Conservation (phyloP, 352 stramenopile genomes). For the Phytophthora palmivora region DNA sequence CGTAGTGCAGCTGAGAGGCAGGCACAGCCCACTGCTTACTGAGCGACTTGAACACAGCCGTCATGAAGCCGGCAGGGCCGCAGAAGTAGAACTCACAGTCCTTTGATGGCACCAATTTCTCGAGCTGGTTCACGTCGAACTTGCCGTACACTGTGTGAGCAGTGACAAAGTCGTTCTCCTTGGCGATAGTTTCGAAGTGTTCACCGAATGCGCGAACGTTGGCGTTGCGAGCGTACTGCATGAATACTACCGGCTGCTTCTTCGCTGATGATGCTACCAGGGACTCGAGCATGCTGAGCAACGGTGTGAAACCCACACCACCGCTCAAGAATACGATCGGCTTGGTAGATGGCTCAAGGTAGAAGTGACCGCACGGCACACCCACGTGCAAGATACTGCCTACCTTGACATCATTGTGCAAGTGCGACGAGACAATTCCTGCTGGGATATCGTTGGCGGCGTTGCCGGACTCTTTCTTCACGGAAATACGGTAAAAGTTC, state of each 20-base stretch:
- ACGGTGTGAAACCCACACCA: constrained; percentile 67
- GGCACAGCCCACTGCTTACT: constrained; percentile 45
- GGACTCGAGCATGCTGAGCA: constrained; percentile 58
- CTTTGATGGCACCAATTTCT: constrained; percentile 39
- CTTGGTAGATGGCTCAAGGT: constrained; percentile 46
- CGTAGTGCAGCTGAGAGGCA: constrained; percentile 56
- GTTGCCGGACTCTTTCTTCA: constrained; percentile 58
- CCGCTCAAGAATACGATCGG: constrained; percentile 65
- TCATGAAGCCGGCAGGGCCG: constrained; percentile 63
- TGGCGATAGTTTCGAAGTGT: constrained; percentile 39
- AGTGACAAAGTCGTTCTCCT: constrained; percentile 44
- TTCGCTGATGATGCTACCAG: constrained; percentile 31
- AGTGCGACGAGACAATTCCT: constrained; percentile 60
- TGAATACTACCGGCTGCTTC: constrained; percentile 48
- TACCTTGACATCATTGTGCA: constrained; percentile 62
- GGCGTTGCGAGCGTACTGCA: constrained; percentile 53
- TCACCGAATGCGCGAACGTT: constrained; percentile 41
- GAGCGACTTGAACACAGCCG: constrained; percentile 46
- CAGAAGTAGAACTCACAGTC: constrained; percentile 69
- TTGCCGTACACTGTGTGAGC: constrained; percentile 43
- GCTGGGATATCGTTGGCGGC: constrained; percentile 31
- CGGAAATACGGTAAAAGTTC: constrained; percentile 61
- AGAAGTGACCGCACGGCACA: constrained; percentile 64
- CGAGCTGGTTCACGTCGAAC: constrained; percentile 40
- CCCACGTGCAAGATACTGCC: constrained; percentile 58